Base-by-base conservation (phyloP, 305 asterid species). In the Fraxinus baroniana region DNA sequence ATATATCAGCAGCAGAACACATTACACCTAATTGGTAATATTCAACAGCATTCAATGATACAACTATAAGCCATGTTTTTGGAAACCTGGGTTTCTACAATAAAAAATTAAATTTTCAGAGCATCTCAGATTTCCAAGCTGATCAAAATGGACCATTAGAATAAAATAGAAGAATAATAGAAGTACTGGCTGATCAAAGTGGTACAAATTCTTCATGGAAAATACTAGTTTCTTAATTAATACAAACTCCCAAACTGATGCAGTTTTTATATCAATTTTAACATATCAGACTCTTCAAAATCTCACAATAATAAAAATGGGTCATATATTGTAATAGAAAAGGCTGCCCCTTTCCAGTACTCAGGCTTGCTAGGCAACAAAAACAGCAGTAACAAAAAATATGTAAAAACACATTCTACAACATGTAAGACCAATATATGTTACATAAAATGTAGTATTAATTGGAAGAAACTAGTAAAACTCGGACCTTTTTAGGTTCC, bases 401-500 rank as follows among this genome's bases (percentile, higher is more conserved):
- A 41, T 57, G 82, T 36, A 68, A 70, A 75, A 22, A 37, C 76
- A 36, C 26, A 79, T 5, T 64, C 24, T 57, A 32, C 60, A 82
- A 39, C 78, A 52, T 22, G 79, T 44, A 83, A 76, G 72, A 76
- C 60, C 70, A 83, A 68, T 55, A 79, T 64, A 70, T 64, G 35
- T 66, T 79, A 81, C 72, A 52, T 15, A 32, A 78, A 71, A 71
- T 60, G 39, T 77, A 60, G 74, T 20, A 20, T 6, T 7, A 72
- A 72, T 24, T 36, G 49, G 49, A 44, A 46, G 77, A 32, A 7
- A n/a, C 77, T 72, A 17, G 46, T 17, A 72, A 70, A 72, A 28
- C 33, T 30, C 7, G 33, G 64, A 93, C 97, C 94, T 91, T 96
- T 86, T 85, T 89, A 26, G 87, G 88, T 64, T 86, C 88, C 76